A percentile compares a stretch with the other conserved stretches of the same genome.
phyloP scores from a whole-genome alignment of 352 stramenopile genomes.

The Elongisporangium undulatum region DNA sequence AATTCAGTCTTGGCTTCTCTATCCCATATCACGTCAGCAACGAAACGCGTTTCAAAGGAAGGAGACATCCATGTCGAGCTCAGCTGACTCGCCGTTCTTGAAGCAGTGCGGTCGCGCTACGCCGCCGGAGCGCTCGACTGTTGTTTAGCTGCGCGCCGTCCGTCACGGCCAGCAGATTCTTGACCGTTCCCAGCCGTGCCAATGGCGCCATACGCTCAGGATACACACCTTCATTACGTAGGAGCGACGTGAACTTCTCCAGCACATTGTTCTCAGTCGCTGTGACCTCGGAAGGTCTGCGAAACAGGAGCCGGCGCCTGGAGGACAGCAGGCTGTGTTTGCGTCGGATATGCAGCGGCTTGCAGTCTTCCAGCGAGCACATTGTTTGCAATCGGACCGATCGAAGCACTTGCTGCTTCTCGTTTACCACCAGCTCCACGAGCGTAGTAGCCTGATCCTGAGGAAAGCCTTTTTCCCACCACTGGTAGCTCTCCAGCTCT shows the following conservation, averaged over 20 bases:
- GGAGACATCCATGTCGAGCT: neutral
- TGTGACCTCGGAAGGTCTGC: constrained; percentile 24
- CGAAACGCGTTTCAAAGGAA: too few relatives aligned
- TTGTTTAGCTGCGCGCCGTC: constrained; percentile 1
- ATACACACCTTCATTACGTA: constrained; percentile 59
- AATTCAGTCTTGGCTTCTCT: neutral
- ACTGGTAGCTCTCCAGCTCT: constrained; percentile 78
- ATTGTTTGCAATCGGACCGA: constrained; percentile 64
- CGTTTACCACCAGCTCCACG: constrained; percentile 75
- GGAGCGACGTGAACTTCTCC: constrained; percentile 52
- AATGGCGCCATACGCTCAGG: constrained; percentile 45
- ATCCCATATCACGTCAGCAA: neutral
- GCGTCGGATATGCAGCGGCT: constrained; percentile 30
- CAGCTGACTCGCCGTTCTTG: neutral
- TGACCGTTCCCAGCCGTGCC: constrained; percentile 47
- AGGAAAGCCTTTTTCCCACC: constrained; percentile 82
- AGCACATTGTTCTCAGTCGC: constrained; percentile 60
- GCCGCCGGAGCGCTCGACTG: neutral
- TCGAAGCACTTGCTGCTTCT: constrained; percentile 50
- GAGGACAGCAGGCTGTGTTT: constrained; percentile 24
- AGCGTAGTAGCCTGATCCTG: constrained; percentile 78
- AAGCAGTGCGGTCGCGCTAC: neutral
- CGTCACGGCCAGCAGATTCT: constrained; percentile 36
- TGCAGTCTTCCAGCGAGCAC: constrained; percentile 46
- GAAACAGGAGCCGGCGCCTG: constrained; percentile 36